These are phyloP conservation scores for Ilyonectria mors-panacis DNA, from an alignment of 2,329 filamentous ascomycete genomes.

Conservation along the genomic window DNA sequence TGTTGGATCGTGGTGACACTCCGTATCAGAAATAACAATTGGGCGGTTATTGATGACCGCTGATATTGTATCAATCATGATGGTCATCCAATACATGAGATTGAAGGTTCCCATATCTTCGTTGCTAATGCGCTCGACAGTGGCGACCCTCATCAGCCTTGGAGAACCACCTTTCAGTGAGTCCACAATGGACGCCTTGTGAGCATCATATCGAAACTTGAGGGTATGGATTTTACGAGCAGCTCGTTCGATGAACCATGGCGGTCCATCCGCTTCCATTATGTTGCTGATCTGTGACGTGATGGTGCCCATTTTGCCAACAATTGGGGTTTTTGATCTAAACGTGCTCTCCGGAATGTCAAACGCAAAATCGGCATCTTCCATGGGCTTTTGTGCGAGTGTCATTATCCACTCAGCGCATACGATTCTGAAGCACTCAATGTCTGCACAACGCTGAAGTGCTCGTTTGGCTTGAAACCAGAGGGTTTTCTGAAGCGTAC, in stretches of 20 bases:
- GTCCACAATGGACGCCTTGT: background rate
- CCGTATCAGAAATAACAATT: conserved; percentile 56
- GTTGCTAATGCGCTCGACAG: conserved; percentile 41
- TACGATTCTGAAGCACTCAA: conserved; percentile 57
- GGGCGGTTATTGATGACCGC: conserved; percentile 63
- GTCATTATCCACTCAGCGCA: conserved; percentile 59
- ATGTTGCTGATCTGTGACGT: conserved; percentile 50
- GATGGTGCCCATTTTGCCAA: conserved; percentile 38
- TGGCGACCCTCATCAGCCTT: conserved; percentile 17
- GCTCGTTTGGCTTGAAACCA: conserved; percentile 56
- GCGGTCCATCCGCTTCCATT: conserved; percentile 46
- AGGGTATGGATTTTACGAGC: conserved; percentile 56
- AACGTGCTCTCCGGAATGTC: conserved; percentile 31
- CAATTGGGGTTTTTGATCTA: conserved; percentile 34
- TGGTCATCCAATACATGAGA: conserved; percentile 71
- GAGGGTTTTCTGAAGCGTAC: conserved; percentile 53
- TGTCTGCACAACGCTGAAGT: conserved; percentile 53
- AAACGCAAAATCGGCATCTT: conserved; percentile 38
- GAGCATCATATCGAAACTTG: conserved; percentile 52
- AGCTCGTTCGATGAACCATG: conserved; percentile 53
- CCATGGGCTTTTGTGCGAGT: conserved; percentile 54
- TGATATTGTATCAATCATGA: conserved; percentile 73
- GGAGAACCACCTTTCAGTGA: background rate
- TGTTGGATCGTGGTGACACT: conserved; percentile 54
- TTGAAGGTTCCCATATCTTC: conserved; percentile 62